Evolutionary conservation across 352 stramenopile genomes (phyloP), one percentile per base, ranked within the genome.

Genomic region (Aphanomyces euteiches): DNA sequence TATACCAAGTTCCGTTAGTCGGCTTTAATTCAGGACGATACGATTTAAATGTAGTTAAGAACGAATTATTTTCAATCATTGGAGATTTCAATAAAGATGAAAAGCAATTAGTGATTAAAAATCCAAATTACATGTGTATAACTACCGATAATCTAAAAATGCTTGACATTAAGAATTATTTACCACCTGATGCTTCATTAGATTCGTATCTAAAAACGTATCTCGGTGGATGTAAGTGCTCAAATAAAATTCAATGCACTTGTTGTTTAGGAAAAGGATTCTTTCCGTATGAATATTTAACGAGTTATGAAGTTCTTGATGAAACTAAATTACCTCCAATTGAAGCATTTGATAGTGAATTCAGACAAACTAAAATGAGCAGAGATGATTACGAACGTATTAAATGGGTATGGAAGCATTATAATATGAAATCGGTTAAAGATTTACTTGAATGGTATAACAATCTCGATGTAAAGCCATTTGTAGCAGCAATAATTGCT

Each of bases 381-480:
- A 41, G 73, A 66, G 66, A 67, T 45, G 75, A 79, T 0, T 80
- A 80, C 13, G 34, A 78, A 54, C 43, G 67, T 36, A 41, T 79
- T 21, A 56, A 75, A 45, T 80, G 74, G 7, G 77, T 74, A n/a
- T 79, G 75, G 75, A 19, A 74, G 4, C 61, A 76, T 43, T 74
- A 79, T 61, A 40, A 70, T 4, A 81, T 79, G 76, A 78, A 81
- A 17, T 57, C 47, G 0, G 57, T 79, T 57, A 75, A 78, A 45
- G 74, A 81, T 48, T 47, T 81, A 45, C 58, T 81, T 3, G 60
- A 76, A n/a, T 81, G 75, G 74, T 78, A 80, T 45, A 80, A 77
- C 47, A 78, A 77, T 70, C 67, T 78, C 1, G 75, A 80, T 70
- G 75, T 80, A 36, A 38, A 50, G 12, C 73, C 73, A 19, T 81